These are phyloP conservation scores for Musa troglodytarum DNA, from an alignment of 176 grass and related monocot species.

Conservation along the genomic window DNA sequence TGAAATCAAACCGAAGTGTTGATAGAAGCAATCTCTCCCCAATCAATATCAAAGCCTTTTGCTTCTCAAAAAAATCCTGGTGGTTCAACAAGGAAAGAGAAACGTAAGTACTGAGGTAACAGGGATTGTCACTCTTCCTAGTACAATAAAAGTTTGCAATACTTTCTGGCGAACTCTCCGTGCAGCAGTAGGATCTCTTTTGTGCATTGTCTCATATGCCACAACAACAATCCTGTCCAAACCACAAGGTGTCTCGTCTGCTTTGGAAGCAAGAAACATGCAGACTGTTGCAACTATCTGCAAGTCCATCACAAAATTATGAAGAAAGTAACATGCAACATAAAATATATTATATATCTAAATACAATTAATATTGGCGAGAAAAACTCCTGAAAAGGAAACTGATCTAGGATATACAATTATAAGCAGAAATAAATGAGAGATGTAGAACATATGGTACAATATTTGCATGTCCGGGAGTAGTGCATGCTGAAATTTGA, in stretches of 20 bases:
- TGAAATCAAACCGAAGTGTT: slow-evolving; percentile 66
- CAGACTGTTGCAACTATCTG: slow-evolving; percentile 61
- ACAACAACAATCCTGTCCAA: slow-evolving; percentile 47
- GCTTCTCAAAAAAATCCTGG: slow-evolving; percentile 47
- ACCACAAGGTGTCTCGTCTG: slow-evolving; percentile 48
- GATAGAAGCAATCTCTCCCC: slow-evolving; percentile 58
- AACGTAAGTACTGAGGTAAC: not conserved
- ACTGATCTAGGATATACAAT: not conserved
- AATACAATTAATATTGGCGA: not conserved
- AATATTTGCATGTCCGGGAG: not conserved
- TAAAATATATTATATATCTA: not conserved
- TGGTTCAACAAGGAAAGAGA: slow-evolving; percentile 8
- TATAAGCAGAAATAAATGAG: not conserved
- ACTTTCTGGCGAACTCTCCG: slow-evolving; percentile 40
- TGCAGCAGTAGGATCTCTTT: slow-evolving; percentile 30
- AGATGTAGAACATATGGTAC: not conserved
- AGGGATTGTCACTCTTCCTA: not conserved
- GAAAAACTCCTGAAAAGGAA: not conserved
- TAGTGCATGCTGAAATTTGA: not conserved
- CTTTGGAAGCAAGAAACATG: slow-evolving; percentile 64
- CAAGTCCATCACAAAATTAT: not conserved
- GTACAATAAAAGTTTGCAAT: slow-evolving; percentile 4
- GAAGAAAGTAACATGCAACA: slow-evolving; percentile 6
- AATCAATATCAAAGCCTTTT: slow-evolving; percentile 39
- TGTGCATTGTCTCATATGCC: slow-evolving; percentile 48